These are phyloP conservation scores for Ophiocordyceps australis DNA, from an alignment of 2,329 filamentous ascomycete genomes.

Conservation along the genomic window DNA sequence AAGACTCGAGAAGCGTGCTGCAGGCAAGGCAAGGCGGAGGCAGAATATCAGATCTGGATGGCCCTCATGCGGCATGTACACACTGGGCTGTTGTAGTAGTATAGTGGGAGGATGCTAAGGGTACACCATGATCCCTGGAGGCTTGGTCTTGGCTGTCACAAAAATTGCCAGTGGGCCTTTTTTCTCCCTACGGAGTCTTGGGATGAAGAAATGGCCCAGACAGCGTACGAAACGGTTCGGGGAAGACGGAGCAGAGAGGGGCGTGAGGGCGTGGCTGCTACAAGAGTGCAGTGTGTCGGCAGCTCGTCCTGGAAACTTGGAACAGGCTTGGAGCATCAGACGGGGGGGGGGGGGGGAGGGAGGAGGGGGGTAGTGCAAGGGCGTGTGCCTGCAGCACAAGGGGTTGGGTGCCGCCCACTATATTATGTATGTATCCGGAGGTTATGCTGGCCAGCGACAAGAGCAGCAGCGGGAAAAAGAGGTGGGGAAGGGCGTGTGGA, in stretches of 20 bases:
- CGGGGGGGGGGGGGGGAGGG: background rate
- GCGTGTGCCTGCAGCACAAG: too few relatives aligned
- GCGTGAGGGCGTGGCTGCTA: too few relatives aligned
- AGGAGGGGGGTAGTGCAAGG: conserved; percentile 1
- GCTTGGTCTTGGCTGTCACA: conserved; percentile 5
- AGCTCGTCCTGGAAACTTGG: background rate
- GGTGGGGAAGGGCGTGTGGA: too few relatives aligned
- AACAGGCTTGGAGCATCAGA: background rate
- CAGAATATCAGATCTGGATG: conserved; percentile 7
- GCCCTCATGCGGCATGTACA: background rate
- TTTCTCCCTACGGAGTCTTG: conserved; percentile 1
- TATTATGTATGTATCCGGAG: too few relatives aligned
- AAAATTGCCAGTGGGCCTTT: conserved; percentile 5
- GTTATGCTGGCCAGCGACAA: too few relatives aligned
- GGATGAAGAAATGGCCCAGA: conserved; percentile 4
- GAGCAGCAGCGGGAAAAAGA: too few relatives aligned
- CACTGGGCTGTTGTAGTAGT: too few relatives aligned
- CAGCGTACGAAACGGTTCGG: conserved; percentile 1
- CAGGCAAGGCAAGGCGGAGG: conserved; percentile 1
- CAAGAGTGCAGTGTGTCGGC: background rate
- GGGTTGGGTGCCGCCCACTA: too few relatives aligned
- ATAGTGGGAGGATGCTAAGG: too few relatives aligned
- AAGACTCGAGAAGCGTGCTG: conserved; percentile 1
- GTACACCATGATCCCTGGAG: conserved; percentile 3
- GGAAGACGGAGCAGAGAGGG: conserved; percentile 2